Evolutionary conservation across 768 basidiomycete genomes (phyloP).

Genomic region (Mycena maculata): DNA sequence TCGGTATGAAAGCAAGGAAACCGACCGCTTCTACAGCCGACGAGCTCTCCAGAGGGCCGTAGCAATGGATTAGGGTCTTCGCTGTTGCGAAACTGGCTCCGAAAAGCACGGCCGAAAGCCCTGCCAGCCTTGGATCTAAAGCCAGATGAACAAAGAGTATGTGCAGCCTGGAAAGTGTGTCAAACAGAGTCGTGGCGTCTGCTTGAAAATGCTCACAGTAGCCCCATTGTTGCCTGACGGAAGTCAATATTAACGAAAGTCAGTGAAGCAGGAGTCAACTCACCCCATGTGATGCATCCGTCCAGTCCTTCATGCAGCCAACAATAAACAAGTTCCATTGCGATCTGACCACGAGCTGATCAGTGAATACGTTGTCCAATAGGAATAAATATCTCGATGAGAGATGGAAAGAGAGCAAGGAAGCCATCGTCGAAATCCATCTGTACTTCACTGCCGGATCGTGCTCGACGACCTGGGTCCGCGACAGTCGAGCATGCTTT

Average conservation of each 20-base stretch:
- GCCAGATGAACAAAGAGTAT: no score
- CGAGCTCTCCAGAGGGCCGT: not conserved
- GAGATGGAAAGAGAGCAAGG: not conserved
- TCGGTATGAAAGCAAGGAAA: not conserved
- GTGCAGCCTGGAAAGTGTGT: no score
- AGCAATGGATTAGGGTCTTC: not conserved
- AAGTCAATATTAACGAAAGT: no score
- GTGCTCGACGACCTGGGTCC: slow-evolving; percentile 44
- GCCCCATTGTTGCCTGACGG: no score
- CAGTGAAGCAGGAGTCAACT: not conserved
- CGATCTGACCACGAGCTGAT: slow-evolving; percentile 62
- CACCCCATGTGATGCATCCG: slow-evolving; percentile 27
- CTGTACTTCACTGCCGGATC: not conserved
- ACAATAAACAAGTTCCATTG: slow-evolving; percentile 64
- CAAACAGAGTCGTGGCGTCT: no score
- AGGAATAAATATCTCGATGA: not conserved
- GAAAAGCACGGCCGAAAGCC: not conserved
- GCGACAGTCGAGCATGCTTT: slow-evolving; percentile 31
- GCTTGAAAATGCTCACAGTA: no score
- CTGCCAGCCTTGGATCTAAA: not conserved
- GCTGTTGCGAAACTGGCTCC: not conserved
- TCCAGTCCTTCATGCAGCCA: slow-evolving; percentile 61
- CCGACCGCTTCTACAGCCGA: not conserved
- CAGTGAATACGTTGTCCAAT: slow-evolving; percentile 62
- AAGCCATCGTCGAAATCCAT: not conserved